Base-by-base conservation (phyloP, 495 filamentous ascomycete species). In the Aspergillus coremiiformis region DNA sequence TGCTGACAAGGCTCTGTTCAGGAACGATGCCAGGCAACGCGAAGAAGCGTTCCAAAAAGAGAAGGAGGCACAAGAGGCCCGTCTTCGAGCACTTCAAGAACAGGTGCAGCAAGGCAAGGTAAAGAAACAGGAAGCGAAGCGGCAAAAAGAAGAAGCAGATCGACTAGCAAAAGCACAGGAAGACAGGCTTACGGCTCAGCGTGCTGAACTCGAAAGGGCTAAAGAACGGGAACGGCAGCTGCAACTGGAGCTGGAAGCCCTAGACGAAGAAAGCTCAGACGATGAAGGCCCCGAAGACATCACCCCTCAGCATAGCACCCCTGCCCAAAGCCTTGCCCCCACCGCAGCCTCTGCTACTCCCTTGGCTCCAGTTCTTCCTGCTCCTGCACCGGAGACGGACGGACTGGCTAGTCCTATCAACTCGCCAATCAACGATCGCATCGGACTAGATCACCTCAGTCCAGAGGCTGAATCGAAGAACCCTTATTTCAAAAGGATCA, bases 81-180 rank as follows among this genome's bases (percentile, higher is more conserved):
- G 89, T 39, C 79, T 96, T 19, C 85, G 81, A 58, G 92, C 90
- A 21, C 78, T 99, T 23, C 90, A 99, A 62, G 89, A 97, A 63
- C 90, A 94, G 65, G 90, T 97, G 41, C 84, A 84, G 55, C 87
- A 90, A 66, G 91, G 92, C 49, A 96, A 96, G 70, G 71, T 97
- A n/a, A 94, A 91, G 78, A 96, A 93, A 65, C 85, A 91, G 59
- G 94, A 97, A 66, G 94, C 96, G 72, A 95, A 92, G 72, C 84
- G 82, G 17, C 83, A 83, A 58, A 92, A 87, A 72, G 90, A 96
- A 66, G 92, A 90, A 43, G 89, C 91, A 8, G 73, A 88, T 55
- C 83, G 84, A 44, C 86, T 89, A 61, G 85, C 91, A 20, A 90
- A 88, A 60, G 89, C 95, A 61, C 91, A 95, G 60, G 90, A 99